A percentile compares a stretch with the other conserved stretches of the same genome.
Evolutionary conservation across 345 rosid genomes (phyloP).

Genomic region (Diplotaxis tenuifolia): DNA sequence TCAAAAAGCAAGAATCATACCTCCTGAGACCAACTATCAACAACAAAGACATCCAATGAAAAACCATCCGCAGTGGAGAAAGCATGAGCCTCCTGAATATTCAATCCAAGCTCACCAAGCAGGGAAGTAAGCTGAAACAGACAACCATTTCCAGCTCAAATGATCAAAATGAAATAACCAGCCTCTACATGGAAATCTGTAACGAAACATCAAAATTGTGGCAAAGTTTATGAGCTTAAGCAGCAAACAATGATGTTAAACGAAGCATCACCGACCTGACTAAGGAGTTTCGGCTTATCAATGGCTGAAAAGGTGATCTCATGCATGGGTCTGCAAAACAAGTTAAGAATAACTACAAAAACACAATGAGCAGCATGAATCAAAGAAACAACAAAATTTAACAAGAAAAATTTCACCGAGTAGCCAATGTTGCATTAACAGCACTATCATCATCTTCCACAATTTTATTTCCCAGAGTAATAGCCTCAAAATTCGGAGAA

Average conservation of each 20-base stretch:
- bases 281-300: no score
- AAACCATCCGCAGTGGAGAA: conserved; percentile 92
- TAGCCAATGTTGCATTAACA: no score
- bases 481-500: no score
- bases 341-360: no score
- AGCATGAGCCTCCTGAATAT: conserved; percentile 97
- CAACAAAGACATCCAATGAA: conserved; percentile 91
- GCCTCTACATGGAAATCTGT: background rate
- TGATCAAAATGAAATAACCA: conserved; percentile 1
- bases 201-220: background rate
- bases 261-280: no score
- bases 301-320: no score
- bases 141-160: conserved; percentile 18
- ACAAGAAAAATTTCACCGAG: no score
- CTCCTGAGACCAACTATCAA: conserved; percentile 94
- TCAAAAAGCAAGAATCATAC: conserved; percentile 37
- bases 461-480: no score
- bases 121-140: conserved; percentile 71
- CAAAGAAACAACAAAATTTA: no score
- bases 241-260: background rate
- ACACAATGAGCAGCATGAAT: no score
- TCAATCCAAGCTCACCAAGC: conserved; percentile 86
- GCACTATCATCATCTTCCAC: no score
- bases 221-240: background rate
- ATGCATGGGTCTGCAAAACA: no score